Evolutionary conservation across 441 rosid genomes (phyloP).

Genomic region (Populus tomentosa): DNA sequence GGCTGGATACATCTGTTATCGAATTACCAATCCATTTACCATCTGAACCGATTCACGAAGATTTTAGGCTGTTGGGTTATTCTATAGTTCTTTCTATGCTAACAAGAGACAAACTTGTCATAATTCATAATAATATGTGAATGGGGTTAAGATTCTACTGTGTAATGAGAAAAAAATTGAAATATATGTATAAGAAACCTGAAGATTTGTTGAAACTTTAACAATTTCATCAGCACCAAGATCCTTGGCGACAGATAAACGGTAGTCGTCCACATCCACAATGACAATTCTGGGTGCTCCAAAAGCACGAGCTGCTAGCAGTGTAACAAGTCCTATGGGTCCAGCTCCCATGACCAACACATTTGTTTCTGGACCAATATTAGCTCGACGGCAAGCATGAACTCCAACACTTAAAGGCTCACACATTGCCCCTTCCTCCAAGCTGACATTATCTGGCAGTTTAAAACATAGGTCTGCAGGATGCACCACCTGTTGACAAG

Average conservation of each 20-base stretch:
- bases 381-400: conserved; percentile 77
- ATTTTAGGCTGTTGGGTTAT: not conserved
- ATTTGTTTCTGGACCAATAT: conserved; percentile 61
- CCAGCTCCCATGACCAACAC: conserved; percentile 80
- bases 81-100: not conserved
- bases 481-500: conserved; percentile 54
- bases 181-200: conserved; percentile 29
- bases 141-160: not conserved
- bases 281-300: conserved; percentile 67
- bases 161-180: not conserved
- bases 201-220: conserved; percentile 49
- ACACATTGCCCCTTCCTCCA: conserved; percentile 95
- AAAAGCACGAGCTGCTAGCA: conserved; percentile 76
- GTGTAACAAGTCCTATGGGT: conserved; percentile 75
- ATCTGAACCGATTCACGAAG: not conserved
- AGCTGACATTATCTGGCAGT: conserved; percentile 68
- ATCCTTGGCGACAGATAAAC: conserved; percentile 61
- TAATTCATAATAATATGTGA: not conserved
- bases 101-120: not conserved
- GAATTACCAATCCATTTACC: not conserved
- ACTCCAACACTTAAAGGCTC: conserved; percentile 83
- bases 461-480: conserved; percentile 81
- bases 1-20: not conserved
- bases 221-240: conserved; percentile 63
- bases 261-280: conserved; percentile 62